These are phyloP conservation scores for Solanum infundibuliforme DNA, from an alignment of 257 asterid genomes.

Conservation along the genomic window DNA sequence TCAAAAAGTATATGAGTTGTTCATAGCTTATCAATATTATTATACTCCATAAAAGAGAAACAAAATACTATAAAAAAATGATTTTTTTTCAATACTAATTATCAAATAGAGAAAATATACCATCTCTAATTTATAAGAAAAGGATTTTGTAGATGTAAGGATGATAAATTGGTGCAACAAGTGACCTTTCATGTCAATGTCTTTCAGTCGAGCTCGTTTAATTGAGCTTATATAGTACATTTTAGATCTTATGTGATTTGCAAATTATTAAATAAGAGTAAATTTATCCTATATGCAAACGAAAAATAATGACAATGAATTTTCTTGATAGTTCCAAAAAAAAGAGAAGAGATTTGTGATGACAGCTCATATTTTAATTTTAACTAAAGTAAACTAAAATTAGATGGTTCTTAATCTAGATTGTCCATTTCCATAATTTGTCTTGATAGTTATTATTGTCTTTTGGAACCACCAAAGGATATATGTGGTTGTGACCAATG, in stretches of 20 bases:
- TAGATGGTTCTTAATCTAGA: neutral
- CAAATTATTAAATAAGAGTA: too few relatives aligned
- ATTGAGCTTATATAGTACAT: too few relatives aligned
- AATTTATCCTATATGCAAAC: too few relatives aligned
- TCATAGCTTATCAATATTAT: neutral
- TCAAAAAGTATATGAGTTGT: neutral
- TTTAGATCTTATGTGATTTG: too few relatives aligned
- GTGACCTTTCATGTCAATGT: too few relatives aligned
- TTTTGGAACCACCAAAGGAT: neutral
- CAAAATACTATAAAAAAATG: neutral
- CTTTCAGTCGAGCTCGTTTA: too few relatives aligned
- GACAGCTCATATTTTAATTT: neutral
- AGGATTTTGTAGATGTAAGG: too few relatives aligned
- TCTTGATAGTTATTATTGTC: neutral
- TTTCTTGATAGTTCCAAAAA: too few relatives aligned
- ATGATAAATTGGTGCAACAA: neutral
- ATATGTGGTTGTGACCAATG: neutral
- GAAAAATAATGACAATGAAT: too few relatives aligned
- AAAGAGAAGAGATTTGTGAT: neutral
- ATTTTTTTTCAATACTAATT: neutral
- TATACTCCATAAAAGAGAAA: neutral
- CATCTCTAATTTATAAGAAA: neutral
- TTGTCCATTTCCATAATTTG: too few relatives aligned
- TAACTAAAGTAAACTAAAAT: neutral
- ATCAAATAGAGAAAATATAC: neutral